Base-by-base conservation (phyloP, 1,139 yeast species). In the Blastobotrys illinoisensis region DNA sequence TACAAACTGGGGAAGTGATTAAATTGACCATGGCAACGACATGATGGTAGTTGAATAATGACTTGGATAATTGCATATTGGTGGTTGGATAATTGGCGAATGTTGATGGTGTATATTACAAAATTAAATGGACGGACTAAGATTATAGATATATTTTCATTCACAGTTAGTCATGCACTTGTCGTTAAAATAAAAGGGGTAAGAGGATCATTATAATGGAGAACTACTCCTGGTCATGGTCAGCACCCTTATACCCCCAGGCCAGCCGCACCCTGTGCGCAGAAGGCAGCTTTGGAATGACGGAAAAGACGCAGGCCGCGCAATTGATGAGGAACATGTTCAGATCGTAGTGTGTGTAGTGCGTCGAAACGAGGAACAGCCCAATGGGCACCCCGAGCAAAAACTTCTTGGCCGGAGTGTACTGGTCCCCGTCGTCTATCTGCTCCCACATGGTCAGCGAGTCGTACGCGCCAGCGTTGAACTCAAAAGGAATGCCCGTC, bases 371-470 rank as follows among this genome's bases (percentile, higher is more conserved):
- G 64, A 93, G 78, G 66, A 93, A 93, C 66, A 93, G 77, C 9
- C 83, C 85, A 62, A 93, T 88, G 44, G 99, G 99, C 14, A 93
- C 97, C 57, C 88, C 83, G 75, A 91, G 81, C 64, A 93, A 76
- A 67, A 90, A 93, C 72, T 93, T 93, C 76, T 93, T 90, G 24
- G 97, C 85, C 5, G 99, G 99, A 0, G 99, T 93, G 70, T 91
- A 93, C 70, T 90, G 96, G 68, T 90, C 97, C 58, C 98, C 99
- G 65, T 91, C 86, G 71, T 93, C 97, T 61, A 93, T 86, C 72
- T 93, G 99, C 72, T 93, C 99, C 99, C 99, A 93, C 97, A 93
- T 88, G 26, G 97, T 93, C 64, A 93, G 79, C 67, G 89, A 86
- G 70, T 93, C 99, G 71, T 87, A 93, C 0, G 98, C 98, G 47